These are phyloP conservation scores for Pyronema omphalodes DNA, from an alignment of 495 filamentous ascomycete species.

Conservation along the genomic window DNA sequence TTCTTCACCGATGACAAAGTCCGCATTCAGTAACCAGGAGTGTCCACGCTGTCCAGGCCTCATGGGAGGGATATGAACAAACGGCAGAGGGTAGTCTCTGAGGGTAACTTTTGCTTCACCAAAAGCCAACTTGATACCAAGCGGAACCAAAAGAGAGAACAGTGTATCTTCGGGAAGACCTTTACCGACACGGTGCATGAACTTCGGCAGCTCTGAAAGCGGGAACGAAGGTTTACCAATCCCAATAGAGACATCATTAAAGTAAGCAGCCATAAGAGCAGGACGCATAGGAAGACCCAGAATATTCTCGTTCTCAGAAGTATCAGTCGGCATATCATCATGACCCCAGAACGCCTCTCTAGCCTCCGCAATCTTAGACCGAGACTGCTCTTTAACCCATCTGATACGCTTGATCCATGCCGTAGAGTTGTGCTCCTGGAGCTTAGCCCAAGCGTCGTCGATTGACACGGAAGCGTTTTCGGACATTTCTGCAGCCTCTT, in stretches of 20 bases:
- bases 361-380: slow-evolving; percentile 56
- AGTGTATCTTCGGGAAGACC: slow-evolving; percentile 84
- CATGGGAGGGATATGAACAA: slow-evolving; percentile 75
- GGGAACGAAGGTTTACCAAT: slow-evolving; percentile 92
- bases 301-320: slow-evolving; percentile 67
- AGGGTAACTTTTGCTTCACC: slow-evolving; percentile 71
- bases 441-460: slow-evolving; percentile 51
- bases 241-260: slow-evolving; percentile 68
- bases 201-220: slow-evolving; percentile 56
- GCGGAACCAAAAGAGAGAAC: slow-evolving; percentile 73
- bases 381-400: slow-evolving; percentile 47
- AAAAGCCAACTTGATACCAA: slow-evolving; percentile 79
- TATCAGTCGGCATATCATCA: slow-evolving; percentile 62
- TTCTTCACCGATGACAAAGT: slow-evolving; percentile 96
- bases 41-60: slow-evolving; percentile 64
- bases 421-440: slow-evolving; percentile 65
- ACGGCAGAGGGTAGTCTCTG: slow-evolving; percentile 80
- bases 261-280: slow-evolving; percentile 56
- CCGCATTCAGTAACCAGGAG: slow-evolving; percentile 64
- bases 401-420: slow-evolving; percentile 91
- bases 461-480: slow-evolving; percentile 49
- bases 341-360: slow-evolving; percentile 63
- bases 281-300: slow-evolving; percentile 76
- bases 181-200: slow-evolving; percentile 76
- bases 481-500: slow-evolving; percentile 49